These are phyloP conservation scores for Heliamphora exappendiculata DNA, from an alignment of 148 eudicot genomes.

Conservation along the genomic window DNA sequence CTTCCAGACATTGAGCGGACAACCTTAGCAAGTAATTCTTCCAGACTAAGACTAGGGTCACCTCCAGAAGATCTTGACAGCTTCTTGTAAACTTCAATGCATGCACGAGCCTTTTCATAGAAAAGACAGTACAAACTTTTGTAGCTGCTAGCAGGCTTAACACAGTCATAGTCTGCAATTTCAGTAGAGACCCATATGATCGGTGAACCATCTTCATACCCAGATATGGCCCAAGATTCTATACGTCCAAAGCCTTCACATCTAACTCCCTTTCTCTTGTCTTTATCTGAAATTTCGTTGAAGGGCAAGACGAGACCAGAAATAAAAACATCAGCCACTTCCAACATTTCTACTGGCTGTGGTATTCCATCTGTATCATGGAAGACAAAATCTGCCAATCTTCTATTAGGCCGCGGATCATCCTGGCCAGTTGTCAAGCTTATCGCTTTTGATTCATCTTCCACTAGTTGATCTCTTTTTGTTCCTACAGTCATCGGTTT, in stretches of 20 bases:
- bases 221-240: constrained; percentile 86
- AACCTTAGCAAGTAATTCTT: constrained; percentile 73
- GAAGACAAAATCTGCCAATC: constrained; percentile 67
- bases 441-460: constrained; percentile 60
- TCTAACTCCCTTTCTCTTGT: constrained; percentile 52
- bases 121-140: constrained; percentile 73
- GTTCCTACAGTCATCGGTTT: constrained; percentile 44
- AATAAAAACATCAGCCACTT: constrained; percentile 63
- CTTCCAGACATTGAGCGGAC: constrained; percentile 71
- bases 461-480: constrained; percentile 47
- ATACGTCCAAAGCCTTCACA: constrained; percentile 91
- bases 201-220: constrained; percentile 88
- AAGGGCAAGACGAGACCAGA: constrained; percentile 69
- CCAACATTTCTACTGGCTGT: constrained; percentile 80
- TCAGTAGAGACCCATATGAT: constrained; percentile 85
- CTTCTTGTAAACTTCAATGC: constrained; percentile 76
- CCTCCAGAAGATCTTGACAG: constrained; percentile 72
- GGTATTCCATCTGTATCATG: constrained; percentile 61
- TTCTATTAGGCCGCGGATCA: constrained; percentile 58
- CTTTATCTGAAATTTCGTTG: constrained; percentile 43
- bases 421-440: constrained; percentile 65
- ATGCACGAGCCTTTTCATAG: constrained; percentile 71
- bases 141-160: constrained; percentile 54
- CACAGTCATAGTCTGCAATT: constrained; percentile 76
- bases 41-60: constrained; percentile 55